These are phyloP conservation scores for Batkoa obscura DNA, from an alignment of 371 early-diverging fungal species.

Conservation along the genomic window DNA sequence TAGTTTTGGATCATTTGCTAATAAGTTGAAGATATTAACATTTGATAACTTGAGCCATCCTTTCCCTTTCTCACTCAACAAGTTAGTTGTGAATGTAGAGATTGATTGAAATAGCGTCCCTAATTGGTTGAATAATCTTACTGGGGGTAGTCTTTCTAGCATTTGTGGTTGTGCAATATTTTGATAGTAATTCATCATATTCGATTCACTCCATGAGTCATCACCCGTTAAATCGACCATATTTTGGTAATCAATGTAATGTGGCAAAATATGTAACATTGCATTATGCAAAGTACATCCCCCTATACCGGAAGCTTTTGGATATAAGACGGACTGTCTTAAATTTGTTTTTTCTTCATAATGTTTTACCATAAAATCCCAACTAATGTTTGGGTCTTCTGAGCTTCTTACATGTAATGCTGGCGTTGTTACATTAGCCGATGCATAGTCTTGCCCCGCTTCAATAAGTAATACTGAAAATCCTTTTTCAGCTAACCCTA, in stretches of 20 bases:
- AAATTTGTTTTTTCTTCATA: background rate
- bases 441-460: background rate
- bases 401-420: background rate
- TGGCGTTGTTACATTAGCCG: background rate
- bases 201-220: background rate
- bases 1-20: background rate
- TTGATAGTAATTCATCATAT: background rate
- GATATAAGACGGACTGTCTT: background rate
- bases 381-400: background rate
- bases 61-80: background rate
- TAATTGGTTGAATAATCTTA: background rate
- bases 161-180: background rate
- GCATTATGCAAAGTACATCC: conserved; percentile 5
- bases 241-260: background rate
- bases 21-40: background rate
- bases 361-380: conserved; percentile 4
- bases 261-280: background rate
- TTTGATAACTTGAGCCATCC: background rate
- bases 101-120: background rate
- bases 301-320: background rate
- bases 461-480: background rate
- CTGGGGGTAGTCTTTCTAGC: background rate
- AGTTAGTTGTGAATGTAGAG: background rate
- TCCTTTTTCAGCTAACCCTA: background rate
- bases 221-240: conserved; percentile 1